Conservation (phyloP, 2,329 filamentous ascomycete genomes). For the Fusarium bactridioides region DNA sequence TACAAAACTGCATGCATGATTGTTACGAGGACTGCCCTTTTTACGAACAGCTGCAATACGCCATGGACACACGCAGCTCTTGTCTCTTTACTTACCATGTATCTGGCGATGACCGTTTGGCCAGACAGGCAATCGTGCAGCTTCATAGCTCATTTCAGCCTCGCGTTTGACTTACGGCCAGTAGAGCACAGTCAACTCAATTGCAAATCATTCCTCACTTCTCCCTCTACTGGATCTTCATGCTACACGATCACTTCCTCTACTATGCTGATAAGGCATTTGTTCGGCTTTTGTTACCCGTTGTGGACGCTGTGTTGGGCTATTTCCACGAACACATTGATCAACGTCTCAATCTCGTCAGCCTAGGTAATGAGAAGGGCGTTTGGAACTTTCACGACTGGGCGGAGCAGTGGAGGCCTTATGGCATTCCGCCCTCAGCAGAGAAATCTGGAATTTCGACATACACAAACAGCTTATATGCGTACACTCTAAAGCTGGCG, state of each 20-base stretch:
- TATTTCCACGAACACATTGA: neutral
- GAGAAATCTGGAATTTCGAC: neutral
- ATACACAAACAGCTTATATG: neutral
- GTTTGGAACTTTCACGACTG: neutral
- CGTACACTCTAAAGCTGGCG: neutral
- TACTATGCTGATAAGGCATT: neutral
- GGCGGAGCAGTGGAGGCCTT: neutral
- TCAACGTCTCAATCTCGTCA: accelerated
- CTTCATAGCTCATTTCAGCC: neutral
- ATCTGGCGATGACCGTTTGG: neutral
- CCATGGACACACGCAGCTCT: neutral
- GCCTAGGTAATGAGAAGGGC: neutral
- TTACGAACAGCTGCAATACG: neutral
- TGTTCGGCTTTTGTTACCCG: neutral
- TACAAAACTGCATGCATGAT: neutral
- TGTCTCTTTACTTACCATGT: neutral
- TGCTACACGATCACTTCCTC: neutral
- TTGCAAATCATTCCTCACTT: neutral
- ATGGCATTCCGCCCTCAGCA: neutral
- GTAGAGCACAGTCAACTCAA: neutral
- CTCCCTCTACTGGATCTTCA: neutral
- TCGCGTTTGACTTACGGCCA: neutral
- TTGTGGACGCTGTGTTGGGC: neutral
- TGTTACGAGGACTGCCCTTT: slow-evolving; percentile 2
- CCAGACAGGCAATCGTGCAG: neutral